phyloP scores from a whole-genome alignment of 1,139 yeast genomes.

The Meyerozyma guilliermondii region DNA sequence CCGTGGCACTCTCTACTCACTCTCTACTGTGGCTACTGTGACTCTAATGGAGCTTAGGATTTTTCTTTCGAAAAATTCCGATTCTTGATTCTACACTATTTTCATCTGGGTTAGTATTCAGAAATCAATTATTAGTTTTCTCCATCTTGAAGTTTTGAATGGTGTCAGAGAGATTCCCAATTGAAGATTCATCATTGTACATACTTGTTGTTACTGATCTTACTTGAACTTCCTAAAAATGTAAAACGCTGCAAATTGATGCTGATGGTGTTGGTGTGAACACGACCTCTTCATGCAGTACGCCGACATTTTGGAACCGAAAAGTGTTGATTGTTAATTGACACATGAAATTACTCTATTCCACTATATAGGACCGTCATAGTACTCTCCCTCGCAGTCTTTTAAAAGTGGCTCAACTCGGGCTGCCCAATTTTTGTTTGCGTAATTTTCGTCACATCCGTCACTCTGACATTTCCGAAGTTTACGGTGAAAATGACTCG shows the following conservation, averaged over 20 bases:
- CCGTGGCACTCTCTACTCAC: too few species aligned
- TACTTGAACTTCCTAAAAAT: background rate
- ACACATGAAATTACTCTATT: background rate
- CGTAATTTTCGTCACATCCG: constrained; percentile 9
- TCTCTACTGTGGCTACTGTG: too few species aligned
- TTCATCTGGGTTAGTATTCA: constrained; percentile 4
- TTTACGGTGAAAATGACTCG: constrained; percentile 8
- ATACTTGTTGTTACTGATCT: background rate
- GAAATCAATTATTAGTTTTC: constrained; percentile 21
- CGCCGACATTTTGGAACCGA: background rate
- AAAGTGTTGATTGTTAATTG: background rate
- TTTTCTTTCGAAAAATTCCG: background rate
- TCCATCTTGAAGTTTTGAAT: constrained; percentile 24
- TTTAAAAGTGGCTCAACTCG: constrained; percentile 7
- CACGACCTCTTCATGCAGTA: background rate
- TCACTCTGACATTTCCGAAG: constrained; percentile 7
- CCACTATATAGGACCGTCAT: constrained; percentile 8
- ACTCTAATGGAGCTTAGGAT: too few species aligned
- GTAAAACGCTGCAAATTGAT: background rate
- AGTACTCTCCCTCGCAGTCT: constrained; percentile 7
- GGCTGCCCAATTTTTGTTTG: constrained; percentile 8
- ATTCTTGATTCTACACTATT: background rate
- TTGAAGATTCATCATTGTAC: constrained; percentile 25
- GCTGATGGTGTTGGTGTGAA: background rate
- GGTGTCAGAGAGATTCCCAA: constrained; percentile 37